Evolutionary conservation across 1,284 basidiomycete species (phyloP).

Genomic region (Coniophora puteana): DNA sequence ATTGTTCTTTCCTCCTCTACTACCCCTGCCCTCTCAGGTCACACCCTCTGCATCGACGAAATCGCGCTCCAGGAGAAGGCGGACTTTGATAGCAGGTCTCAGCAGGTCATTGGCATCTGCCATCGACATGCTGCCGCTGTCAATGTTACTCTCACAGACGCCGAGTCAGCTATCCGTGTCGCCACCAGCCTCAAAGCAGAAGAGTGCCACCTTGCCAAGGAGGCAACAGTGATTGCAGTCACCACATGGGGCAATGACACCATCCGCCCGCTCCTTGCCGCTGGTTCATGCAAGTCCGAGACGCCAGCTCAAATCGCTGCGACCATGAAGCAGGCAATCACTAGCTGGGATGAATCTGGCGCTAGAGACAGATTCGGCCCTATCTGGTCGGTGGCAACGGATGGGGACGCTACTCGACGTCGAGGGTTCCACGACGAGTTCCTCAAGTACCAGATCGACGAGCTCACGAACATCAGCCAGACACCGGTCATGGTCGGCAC

Average conservation of each 20-base stretch:
- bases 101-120: neutral
- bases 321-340: too few species aligned
- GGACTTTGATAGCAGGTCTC: neutral
- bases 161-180: neutral
- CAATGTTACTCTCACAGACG: neutral
- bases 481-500: constrained; percentile 6
- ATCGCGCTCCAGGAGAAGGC: neutral
- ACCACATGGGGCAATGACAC: neutral
- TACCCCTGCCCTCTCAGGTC: neutral
- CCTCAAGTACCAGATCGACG: too few species aligned
- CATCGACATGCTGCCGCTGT: neutral
- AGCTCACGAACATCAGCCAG: neutral
- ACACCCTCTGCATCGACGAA: neutral
- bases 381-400: constrained; percentile 14
- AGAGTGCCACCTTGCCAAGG: neutral
- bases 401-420: constrained; percentile 11
- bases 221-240: neutral
- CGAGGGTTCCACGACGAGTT: constrained; percentile 8
- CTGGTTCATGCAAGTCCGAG: too few species aligned
- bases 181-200: neutral
- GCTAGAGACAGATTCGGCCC: constrained; percentile 4
- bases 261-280: too few species aligned
- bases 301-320: too few species aligned
- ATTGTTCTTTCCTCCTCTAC: too few species aligned
- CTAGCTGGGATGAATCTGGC: neutral